Evolutionary conservation across 2,329 filamentous ascomycete genomes (phyloP).

Genomic region (Sclerotinia borealis): DNA sequence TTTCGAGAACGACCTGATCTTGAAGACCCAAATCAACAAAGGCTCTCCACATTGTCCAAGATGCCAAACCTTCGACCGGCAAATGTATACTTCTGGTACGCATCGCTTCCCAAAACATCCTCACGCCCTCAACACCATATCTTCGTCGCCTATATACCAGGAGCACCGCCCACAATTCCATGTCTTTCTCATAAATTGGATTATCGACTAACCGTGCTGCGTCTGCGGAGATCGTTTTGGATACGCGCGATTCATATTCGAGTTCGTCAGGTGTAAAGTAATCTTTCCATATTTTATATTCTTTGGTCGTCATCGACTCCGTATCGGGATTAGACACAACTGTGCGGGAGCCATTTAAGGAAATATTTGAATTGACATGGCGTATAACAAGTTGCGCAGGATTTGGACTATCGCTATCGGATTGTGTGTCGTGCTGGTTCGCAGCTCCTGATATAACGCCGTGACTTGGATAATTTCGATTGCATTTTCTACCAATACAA

Average conservation of each 20-base stretch:
- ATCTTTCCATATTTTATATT: slow-evolving; percentile 16
- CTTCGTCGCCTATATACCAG: slow-evolving; percentile 37
- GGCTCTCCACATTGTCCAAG: slow-evolving; percentile 40
- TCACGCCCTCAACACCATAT: slow-evolving; percentile 37
- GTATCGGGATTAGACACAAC: neutral
- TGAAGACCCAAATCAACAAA: slow-evolving; percentile 37
- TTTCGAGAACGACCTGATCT: slow-evolving; percentile 31
- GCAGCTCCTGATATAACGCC: neutral
- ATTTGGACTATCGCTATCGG: neutral
- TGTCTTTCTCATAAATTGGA: slow-evolving; percentile 27
- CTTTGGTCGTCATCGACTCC: neutral
- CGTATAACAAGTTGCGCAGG: neutral
- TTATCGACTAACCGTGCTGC: slow-evolving; percentile 31
- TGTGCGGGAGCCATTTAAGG: neutral
- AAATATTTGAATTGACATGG: neutral
- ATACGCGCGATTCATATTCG: slow-evolving; percentile 31
- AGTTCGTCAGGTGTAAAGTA: slow-evolving; percentile 18
- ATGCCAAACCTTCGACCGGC: slow-evolving; percentile 35
- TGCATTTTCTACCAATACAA: neutral
- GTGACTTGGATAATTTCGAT: neutral
- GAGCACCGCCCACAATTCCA: slow-evolving; percentile 36
- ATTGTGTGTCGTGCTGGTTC: neutral
- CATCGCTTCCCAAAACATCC: slow-evolving; percentile 40
- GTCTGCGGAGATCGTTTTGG: neutral
- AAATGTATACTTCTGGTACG: slow-evolving; percentile 34